These are phyloP conservation scores for Solanum hybrid DNA, from an alignment of 305 asterid species.

Conservation along the genomic window DNA sequence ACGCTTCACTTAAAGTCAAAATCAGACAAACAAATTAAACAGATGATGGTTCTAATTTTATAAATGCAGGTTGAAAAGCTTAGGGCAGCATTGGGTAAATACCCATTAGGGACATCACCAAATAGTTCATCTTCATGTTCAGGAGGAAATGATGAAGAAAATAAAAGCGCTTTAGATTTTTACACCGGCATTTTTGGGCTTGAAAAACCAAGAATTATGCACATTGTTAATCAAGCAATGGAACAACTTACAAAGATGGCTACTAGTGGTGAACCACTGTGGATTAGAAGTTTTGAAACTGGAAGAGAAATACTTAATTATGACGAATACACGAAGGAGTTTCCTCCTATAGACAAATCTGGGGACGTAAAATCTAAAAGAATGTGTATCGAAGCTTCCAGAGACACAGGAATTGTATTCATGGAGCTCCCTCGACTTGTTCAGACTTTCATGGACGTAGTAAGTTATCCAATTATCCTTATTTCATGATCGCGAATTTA, in stretches of 20 bases:
- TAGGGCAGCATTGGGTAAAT: constrained; percentile 30
- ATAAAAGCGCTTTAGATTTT: constrained; percentile 31
- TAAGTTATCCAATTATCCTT: constrained; percentile 9
- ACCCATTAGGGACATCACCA: constrained; percentile 39
- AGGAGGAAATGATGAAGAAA: constrained; percentile 41
- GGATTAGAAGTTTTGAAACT: constrained; percentile 67
- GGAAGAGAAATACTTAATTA: constrained; percentile 88
- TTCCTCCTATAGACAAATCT: constrained; percentile 19
- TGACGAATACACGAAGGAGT: constrained; percentile 55
- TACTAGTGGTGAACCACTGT: constrained; percentile 49
- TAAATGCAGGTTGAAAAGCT: constrained; percentile 62
- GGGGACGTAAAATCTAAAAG: constrained; percentile 16
- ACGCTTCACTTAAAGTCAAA: too few relatives aligned
- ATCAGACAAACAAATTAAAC: background rate
- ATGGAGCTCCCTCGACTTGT: constrained; percentile 60
- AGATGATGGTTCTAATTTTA: background rate
- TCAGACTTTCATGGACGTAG: constrained; percentile 67
- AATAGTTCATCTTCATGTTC: constrained; percentile 30
- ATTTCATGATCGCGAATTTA: background rate
- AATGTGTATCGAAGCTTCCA: constrained; percentile 53
- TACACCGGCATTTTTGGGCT: constrained; percentile 28
- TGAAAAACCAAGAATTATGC: constrained; percentile 38
- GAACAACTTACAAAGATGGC: constrained; percentile 69
- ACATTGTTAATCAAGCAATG: constrained; percentile 36
- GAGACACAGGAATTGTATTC: constrained; percentile 51